Conservation (phyloP, 2,329 filamentous ascomycete species). For the Aspergillus proliferans region DNA sequence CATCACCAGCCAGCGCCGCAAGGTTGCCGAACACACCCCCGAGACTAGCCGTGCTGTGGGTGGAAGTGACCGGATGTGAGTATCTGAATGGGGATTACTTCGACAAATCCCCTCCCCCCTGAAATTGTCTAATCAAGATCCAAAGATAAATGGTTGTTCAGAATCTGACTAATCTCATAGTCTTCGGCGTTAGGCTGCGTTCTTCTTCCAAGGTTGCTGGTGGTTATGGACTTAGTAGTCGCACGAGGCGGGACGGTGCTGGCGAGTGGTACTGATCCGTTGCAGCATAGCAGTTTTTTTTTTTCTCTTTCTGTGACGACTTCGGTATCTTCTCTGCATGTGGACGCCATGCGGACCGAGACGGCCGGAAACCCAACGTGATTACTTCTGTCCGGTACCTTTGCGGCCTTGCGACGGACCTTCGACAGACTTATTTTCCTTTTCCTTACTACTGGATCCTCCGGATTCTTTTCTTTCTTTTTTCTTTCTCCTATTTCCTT, state of each 20-base stretch:
- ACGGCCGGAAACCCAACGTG: slow-evolving; percentile 22
- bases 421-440: slow-evolving; percentile 21
- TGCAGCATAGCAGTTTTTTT: slow-evolving; percentile 24
- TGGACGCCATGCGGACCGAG: slow-evolving; percentile 21
- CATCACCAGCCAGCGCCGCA: slow-evolving; percentile 70
- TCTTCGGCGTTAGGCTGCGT: slow-evolving; percentile 79
- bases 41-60: slow-evolving; percentile 70
- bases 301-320: slow-evolving; percentile 3
- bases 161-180: slow-evolving; percentile 74
- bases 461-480: slow-evolving; percentile 8
- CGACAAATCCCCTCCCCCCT: slow-evolving; percentile 52
- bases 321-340: slow-evolving; percentile 12
- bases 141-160: slow-evolving; percentile 38
- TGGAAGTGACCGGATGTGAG: slow-evolving; percentile 94
- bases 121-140: too few species aligned
- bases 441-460: slow-evolving; percentile 24
- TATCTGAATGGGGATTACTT: slow-evolving; percentile 60
- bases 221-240: slow-evolving; percentile 45
- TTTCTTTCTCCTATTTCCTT: slow-evolving; percentile 25
- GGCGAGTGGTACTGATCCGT: slow-evolving; percentile 38
- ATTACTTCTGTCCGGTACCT: slow-evolving; percentile 14
- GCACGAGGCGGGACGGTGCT: slow-evolving; percentile 47
- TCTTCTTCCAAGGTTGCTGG: slow-evolving; percentile 69
- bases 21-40: slow-evolving; percentile 73
- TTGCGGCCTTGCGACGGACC: slow-evolving; percentile 20